These are phyloP conservation scores for Nyssa sinensis DNA, from an alignment of 148 eudicot species.

Conservation along the genomic window DNA sequence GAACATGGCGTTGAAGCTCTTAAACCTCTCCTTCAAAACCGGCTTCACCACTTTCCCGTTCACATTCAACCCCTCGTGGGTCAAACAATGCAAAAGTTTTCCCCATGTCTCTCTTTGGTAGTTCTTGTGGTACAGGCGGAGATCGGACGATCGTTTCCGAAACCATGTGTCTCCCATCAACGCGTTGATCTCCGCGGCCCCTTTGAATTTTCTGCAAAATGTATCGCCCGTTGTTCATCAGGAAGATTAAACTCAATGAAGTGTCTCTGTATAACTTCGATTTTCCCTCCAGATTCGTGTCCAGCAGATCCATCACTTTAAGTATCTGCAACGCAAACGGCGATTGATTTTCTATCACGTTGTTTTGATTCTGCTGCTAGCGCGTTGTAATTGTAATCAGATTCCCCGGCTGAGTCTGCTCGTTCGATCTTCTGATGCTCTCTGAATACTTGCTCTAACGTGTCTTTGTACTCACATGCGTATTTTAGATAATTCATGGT, in stretches of 20 bases:
- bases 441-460: conserved; percentile 62
- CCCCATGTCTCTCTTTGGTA: conserved; percentile 79
- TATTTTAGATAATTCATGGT: conserved; percentile 69
- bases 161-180: conserved; percentile 44
- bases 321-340: conserved; percentile 45
- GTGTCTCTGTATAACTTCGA: conserved; percentile 66
- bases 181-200: conserved; percentile 25
- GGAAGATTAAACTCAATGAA: conserved; percentile 57
- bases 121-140: conserved; percentile 42
- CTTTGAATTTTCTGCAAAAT: conserved; percentile 46
- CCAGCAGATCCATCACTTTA: conserved; percentile 61
- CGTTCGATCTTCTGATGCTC: conserved; percentile 47
- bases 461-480: conserved; percentile 63
- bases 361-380: neutral
- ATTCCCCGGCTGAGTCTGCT: conserved; percentile 22
- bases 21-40: conserved; percentile 74
- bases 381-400: conserved; percentile 18
- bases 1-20: conserved; percentile 68
- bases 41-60: conserved; percentile 75
- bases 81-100: conserved; percentile 48
- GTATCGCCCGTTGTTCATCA: conserved; percentile 75
- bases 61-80: conserved; percentile 61
- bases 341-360: conserved; percentile 18
- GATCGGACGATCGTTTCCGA: conserved; percentile 45
- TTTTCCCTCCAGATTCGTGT: conserved; percentile 54